Base-by-base conservation (phyloP, 1,139 yeast species). In the Pneumocystis oryctolagi region DNA sequence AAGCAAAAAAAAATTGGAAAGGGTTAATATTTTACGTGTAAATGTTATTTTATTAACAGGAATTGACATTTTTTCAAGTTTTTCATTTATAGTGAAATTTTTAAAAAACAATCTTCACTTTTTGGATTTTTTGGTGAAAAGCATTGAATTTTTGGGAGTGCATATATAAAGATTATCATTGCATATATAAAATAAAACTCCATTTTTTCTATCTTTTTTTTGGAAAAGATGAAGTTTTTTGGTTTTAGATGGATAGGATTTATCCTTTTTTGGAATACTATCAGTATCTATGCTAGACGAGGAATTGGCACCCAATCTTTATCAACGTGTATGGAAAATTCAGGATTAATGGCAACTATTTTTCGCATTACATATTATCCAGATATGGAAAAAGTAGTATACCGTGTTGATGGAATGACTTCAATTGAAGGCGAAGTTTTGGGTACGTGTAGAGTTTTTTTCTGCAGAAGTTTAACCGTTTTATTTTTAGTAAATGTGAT, bases 311-410 rank as follows among this genome's bases (percentile, higher is more conserved):
- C 79, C 18, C 68, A 74, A 20, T 72, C 97, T n/a, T 79, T 94
- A 69, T 77, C 90, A 69, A 87, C 98, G 61, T 92, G 99, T 77
- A 89, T 89, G 96, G 85, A 84, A 64, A 78, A 87, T 73, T 90
- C 98, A 14, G 85, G 84, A 72, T 84, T 94, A 72, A 84, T 96
- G 1, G 94, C 97, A 5, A 82, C 90, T n/a, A 82, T 79, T 68
- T 90, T 94, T 71, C 87, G 87, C 69, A 95, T 90, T 64, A 75
- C 75, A 59, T 87, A 80, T 72, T 84, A 76, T 71, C 95, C 95
- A 3, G 78, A 76, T 60, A 86, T 85, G 73, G 74, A 73, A 28
- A 78, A 86, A 0, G 84, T 85, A 9, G 76, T 76, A 25, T 84
- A 89, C 69, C 84, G 87, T 69, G 78, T 92, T 47, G 80, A 83